Conservation (phyloP, 2,329 filamentous ascomycete genomes). For the Sclerotiophoma versabilis region DNA sequence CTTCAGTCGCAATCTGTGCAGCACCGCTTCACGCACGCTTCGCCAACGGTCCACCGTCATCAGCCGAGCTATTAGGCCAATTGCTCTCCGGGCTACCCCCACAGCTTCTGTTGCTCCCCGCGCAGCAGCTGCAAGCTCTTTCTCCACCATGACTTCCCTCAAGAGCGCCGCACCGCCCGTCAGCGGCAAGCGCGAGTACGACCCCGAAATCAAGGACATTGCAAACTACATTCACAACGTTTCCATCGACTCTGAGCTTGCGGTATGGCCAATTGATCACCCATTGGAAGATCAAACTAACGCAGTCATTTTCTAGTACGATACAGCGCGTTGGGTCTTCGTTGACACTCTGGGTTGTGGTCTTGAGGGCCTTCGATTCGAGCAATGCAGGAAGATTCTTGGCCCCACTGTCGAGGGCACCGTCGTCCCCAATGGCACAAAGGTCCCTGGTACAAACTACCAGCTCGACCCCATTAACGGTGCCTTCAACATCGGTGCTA, state of each 20-base stretch:
- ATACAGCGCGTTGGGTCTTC: slow-evolving; percentile 96
- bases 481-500: slow-evolving; percentile 98
- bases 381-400: slow-evolving; percentile 93
- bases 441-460: slow-evolving; percentile 89
- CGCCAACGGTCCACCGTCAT: slow-evolving; percentile 44
- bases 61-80: slow-evolving; percentile 48
- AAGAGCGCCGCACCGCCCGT: slow-evolving; percentile 43
- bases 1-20: slow-evolving; percentile 53
- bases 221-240: slow-evolving; percentile 94
- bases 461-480: slow-evolving; percentile 94
- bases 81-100: slow-evolving; percentile 40
- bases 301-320: slow-evolving; percentile 65
- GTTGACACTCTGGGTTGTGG: slow-evolving; percentile 97
- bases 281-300: slow-evolving; percentile 22
- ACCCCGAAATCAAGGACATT: slow-evolving; percentile 94
- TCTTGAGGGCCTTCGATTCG: slow-evolving; percentile 92
- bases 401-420: slow-evolving; percentile 92
- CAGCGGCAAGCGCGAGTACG: slow-evolving; percentile 65
- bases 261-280: slow-evolving; percentile 66
- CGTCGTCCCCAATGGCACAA: slow-evolving; percentile 87
- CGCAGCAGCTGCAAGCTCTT: slow-evolving; percentile 35
- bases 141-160: slow-evolving; percentile 50
- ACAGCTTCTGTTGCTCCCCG: slow-evolving; percentile 33
- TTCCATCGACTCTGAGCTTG: slow-evolving; percentile 87
- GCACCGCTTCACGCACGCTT: slow-evolving; percentile 47